Conservation (phyloP, 768 basidiomycete species). For the Macrolepiota fuliginosa region DNA sequence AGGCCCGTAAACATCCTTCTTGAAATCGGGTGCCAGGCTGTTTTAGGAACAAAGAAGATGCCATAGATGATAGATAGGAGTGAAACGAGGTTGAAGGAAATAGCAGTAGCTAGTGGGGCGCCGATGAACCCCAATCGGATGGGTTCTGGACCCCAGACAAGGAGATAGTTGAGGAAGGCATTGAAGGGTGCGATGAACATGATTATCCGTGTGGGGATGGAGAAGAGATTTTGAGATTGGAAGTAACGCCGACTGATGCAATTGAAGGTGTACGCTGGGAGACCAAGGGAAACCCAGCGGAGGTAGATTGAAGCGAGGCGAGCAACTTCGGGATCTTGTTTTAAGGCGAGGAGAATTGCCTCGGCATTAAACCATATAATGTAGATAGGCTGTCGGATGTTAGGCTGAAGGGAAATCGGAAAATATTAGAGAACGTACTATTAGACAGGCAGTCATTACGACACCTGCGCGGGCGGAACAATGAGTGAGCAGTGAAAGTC, state of each 20-base stretch:
- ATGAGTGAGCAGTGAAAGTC: neutral
- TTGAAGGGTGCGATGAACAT: constrained; percentile 85
- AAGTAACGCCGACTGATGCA: constrained; percentile 49
- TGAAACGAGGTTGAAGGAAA: constrained; percentile 84
- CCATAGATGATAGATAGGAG: constrained; percentile 62
- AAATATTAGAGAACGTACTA: constrained; percentile 43
- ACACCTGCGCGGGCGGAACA: constrained; percentile 40
- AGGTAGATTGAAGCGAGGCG: constrained; percentile 74
- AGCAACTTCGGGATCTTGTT: constrained; percentile 85
- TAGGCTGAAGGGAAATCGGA: constrained; percentile 11
- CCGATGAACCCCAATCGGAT: constrained; percentile 88
- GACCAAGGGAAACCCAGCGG: constrained; percentile 69
- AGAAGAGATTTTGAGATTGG: constrained; percentile 79
- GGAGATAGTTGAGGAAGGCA: constrained; percentile 73
- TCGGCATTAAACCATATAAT: constrained; percentile 85
- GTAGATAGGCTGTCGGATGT: constrained; percentile 47
- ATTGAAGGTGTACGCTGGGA: constrained; percentile 65
- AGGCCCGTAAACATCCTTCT: constrained; percentile 64
- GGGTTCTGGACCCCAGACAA: constrained; percentile 84
- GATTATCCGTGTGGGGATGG: constrained; percentile 81
- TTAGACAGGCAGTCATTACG: constrained; percentile 52
- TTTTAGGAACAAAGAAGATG: constrained; percentile 56
- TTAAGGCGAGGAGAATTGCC: constrained; percentile 65
- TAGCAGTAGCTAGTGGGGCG: constrained; percentile 87
- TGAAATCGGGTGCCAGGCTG: constrained; percentile 82